Evolutionary conservation across 2,329 filamentous ascomycete species (phyloP), one percentile per base, ranked within the genome.

Genomic region (Ceratocystis cubensis): DNA sequence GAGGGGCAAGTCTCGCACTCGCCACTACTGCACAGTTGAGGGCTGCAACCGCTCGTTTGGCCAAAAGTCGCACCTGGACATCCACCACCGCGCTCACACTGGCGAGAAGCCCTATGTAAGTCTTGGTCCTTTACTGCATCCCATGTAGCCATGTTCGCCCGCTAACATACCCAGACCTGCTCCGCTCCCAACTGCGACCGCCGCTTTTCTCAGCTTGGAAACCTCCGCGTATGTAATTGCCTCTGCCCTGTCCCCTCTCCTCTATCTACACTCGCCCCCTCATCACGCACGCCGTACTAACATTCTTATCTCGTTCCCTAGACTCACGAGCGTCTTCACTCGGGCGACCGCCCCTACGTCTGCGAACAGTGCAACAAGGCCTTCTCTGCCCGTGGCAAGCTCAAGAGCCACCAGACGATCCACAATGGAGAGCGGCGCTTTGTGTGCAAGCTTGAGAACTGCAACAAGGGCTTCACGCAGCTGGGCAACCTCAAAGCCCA

Each of bases 401-500:
- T 96, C 20, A 85, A 88, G 65, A 88, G 89, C 1, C 92, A 96
- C 76, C 84, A 87, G 77, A 88, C 88, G 71, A 90, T 89, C 1
- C 92, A 96, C 75, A 81, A 86, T 69, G 82, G 86, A 59, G 80
- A 84, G 46, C 95, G 94, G 76, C 88, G 87, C 0, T 96, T 88
- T 73, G 82, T 84, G 37, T 97, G 93, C 76, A 85, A 83, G 69
- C 80, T 96, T 6, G 91, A 96, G 71, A 82, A 85, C 68, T 97
- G 93, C 77, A 84, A 85, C 69, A 96, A 96, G 78, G 82, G 86
- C 56, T 96, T 96, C 73, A 95, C 90, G 0, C 89, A 95, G 71
- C 82, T 93, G 1, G 93, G 93, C 7, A 96, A 96, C 73, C 82
- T 96, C 71, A 97, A 97, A 87, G 89, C 88, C 1, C 93, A 97